Base-by-base conservation (phyloP, 805 yeast species). In the Lipomyces orientalis region DNA sequence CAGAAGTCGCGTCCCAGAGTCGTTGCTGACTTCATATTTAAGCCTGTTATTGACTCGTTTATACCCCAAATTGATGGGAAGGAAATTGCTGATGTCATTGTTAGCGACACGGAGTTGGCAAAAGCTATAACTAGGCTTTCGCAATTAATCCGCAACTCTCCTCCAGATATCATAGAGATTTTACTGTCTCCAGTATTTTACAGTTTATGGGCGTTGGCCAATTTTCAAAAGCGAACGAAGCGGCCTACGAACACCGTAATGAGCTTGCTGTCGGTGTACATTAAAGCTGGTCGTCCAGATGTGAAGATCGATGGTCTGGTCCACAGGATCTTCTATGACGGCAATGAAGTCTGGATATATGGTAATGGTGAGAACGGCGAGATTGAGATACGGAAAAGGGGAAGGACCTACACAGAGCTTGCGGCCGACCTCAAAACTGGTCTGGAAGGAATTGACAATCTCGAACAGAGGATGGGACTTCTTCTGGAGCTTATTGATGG, bases 1-100 rank as follows among this genome's bases (percentile, higher is more conserved):
- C 65, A 51, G 25, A 43, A 29, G n/a, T 34, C 51, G 19, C 43
- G 66, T 73, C 78, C 78, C 35, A 73, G 78, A 16, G 86, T 90
- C 10, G 83, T 87, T 0, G 77, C 75, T 14, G 93, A 90, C 76
- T 90, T 90, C 73, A 74, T 90, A 1, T 83, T 89, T 66, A 25
- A 37, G 19, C 78, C 72, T 19, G n/a, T 70, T 6, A 22, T 57
- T 5, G 31, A n/a, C 4, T 33, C 35, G 9, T 16, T 69, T 14
- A n/a, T 25, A 8, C 69, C 72, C 31, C 8, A 35, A 19, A 37
- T 3, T 16, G 29, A 46, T 43, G 59, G 25, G 12, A 29, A 31
- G 16, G 46, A 9, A 9, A 37, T n/a, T 7, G 16, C 22, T 19
- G 67, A 55, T 8, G 58, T 43, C 25, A 14, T 67, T 33, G 65